Percentiles rank a stretch among this genome's conserved stretches.
These are phyloP conservation scores for Neospora caninum DNA, from an alignment of 169 alveolate species.

Conservation along the genomic window DNA sequence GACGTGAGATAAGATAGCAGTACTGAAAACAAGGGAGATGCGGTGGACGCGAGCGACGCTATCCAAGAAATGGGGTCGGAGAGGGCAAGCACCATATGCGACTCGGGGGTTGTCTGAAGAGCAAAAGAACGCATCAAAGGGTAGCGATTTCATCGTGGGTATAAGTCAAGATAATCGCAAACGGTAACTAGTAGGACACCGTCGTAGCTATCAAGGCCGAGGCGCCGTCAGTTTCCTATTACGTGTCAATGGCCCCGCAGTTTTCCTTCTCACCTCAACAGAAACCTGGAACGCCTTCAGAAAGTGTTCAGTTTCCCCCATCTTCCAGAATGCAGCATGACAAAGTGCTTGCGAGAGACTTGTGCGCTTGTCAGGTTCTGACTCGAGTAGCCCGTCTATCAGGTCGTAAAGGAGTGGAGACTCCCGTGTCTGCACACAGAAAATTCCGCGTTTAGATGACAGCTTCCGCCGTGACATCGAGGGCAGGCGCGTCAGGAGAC, in stretches of 20 bases:
- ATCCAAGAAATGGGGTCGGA: conserved; percentile 40
- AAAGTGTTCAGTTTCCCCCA: conserved; percentile 50
- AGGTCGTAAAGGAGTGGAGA: conserved; percentile 44
- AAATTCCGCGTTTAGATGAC: not conserved
- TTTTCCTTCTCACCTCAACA: conserved; percentile 33
- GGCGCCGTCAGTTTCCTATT: not conserved
- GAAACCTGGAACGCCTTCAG: conserved; percentile 8
- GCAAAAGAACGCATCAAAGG: no score
- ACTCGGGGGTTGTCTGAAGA: not conserved
- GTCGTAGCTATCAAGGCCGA: not conserved
- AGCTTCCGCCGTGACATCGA: not conserved
- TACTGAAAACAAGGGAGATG: conserved; percentile 24
- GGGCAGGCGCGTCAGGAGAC: not conserved
- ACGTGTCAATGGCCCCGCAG: not conserved
- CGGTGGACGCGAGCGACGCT: conserved; percentile 2
- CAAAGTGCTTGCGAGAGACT: conserved; percentile 40
- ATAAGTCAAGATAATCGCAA: no score
- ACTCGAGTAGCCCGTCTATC: conserved; percentile 30
- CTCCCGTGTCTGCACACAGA: conserved; percentile 30
- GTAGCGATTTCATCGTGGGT: not conserved
- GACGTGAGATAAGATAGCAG: conserved; percentile 25
- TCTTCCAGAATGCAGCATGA: conserved; percentile 50
- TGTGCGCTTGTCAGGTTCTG: conserved; percentile 28
- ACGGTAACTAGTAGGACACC: no score
- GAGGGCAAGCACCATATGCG: conserved; percentile 13